These are phyloP conservation scores for Penicillium soppii DNA, from an alignment of 495 filamentous ascomycete species.

Conservation along the genomic window DNA sequence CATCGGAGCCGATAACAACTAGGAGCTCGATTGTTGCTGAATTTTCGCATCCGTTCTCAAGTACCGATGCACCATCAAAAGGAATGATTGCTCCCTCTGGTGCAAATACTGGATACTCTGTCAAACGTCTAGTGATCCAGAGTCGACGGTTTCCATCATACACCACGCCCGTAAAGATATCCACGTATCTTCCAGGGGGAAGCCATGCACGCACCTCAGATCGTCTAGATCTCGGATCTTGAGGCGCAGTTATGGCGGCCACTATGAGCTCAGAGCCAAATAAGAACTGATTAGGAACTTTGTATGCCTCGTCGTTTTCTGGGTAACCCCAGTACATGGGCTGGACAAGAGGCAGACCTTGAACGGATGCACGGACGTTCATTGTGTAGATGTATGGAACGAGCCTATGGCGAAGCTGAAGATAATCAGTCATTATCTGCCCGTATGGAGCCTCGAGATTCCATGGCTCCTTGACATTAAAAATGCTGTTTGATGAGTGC, in stretches of 20 bases:
- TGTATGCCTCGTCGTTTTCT: slow-evolving; percentile 46
- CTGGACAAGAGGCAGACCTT: slow-evolving; percentile 50
- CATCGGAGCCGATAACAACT: slow-evolving; percentile 54
- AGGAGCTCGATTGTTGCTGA: slow-evolving; percentile 43
- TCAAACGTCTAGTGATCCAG: slow-evolving; percentile 41
- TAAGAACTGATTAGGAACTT: slow-evolving; percentile 50
- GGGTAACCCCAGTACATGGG: slow-evolving; percentile 62
- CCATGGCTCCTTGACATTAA: slow-evolving; percentile 60
- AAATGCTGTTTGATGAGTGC: slow-evolving; percentile 52
- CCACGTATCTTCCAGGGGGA: slow-evolving; percentile 45
- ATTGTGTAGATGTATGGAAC: slow-evolving; percentile 59
- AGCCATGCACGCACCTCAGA: slow-evolving; percentile 50
- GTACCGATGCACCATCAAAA: slow-evolving; percentile 34
- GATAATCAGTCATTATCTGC: slow-evolving; percentile 42
- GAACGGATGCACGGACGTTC: slow-evolving; percentile 43
- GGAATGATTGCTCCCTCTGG: slow-evolving; percentile 55
- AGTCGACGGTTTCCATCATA: slow-evolving; percentile 53
- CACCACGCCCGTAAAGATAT: slow-evolving; percentile 50
- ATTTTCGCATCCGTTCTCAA: slow-evolving; percentile 40
- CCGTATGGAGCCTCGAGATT: slow-evolving; percentile 37
- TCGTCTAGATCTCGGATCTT: slow-evolving; percentile 34
- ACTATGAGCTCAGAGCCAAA: slow-evolving; percentile 55
- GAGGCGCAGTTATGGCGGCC: slow-evolving; percentile 48
- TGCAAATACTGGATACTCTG: slow-evolving; percentile 49
- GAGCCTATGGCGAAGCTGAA: slow-evolving; percentile 51